Evolutionary conservation across 1,284 basidiomycete species (phyloP).

Genomic region (Fistulinella cinereoalba): DNA sequence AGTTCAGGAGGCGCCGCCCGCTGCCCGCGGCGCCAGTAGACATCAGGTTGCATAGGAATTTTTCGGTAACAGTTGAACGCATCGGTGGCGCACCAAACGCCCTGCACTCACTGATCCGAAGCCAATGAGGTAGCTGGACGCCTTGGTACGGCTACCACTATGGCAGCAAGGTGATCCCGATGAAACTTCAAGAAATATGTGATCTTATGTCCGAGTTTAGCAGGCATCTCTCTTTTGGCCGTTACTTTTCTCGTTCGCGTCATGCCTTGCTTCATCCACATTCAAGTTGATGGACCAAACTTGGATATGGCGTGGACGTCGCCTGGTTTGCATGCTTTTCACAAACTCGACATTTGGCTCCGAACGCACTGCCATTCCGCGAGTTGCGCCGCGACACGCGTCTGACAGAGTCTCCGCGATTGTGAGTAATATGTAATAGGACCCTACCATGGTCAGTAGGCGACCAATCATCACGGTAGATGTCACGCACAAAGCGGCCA

Average conservation of each 20-base stretch:
- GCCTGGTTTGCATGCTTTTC: slow-evolving; percentile 23
- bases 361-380: slow-evolving; percentile 18
- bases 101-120: slow-evolving; percentile 6
- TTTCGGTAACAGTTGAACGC: background rate
- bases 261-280: slow-evolving; percentile 26
- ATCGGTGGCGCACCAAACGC: background rate
- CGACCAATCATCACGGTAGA: slow-evolving; percentile 22
- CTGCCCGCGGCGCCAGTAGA: slow-evolving; percentile 3
- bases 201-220: slow-evolving; percentile 8
- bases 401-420: slow-evolving; percentile 21
- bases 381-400: slow-evolving; percentile 26
- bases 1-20: slow-evolving; percentile 3
- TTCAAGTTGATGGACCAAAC: slow-evolving; percentile 13
- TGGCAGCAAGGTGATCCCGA: slow-evolving; percentile 6
- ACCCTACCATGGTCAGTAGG: slow-evolving; percentile 18
- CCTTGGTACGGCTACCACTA: slow-evolving; percentile 2
- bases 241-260: slow-evolving; percentile 2
- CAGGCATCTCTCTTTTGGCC: slow-evolving; percentile 8
- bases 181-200: slow-evolving; percentile 1
- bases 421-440: slow-evolving; percentile 29
- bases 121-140: slow-evolving; percentile 1
- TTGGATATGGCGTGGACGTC: slow-evolving; percentile 20
- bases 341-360: slow-evolving; percentile 11
- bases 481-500: slow-evolving; percentile 14
- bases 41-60: background rate